A percentile compares a stretch with the other conserved stretches of the same genome.
Conservation (phyloP, 1,284 basidiomycete species). For the Cryptococcus sp. region DNA sequence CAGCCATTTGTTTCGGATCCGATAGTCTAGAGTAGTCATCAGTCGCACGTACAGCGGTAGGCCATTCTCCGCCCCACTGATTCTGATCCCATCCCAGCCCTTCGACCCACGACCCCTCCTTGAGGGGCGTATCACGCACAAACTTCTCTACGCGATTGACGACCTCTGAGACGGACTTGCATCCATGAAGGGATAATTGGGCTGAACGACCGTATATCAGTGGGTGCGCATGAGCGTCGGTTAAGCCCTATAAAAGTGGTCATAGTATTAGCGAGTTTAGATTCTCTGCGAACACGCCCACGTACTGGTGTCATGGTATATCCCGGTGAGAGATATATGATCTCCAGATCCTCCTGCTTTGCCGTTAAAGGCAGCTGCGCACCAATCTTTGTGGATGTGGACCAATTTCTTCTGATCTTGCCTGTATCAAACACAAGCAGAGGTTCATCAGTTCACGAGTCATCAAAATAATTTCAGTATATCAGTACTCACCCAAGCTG, state of each 20-base stretch:
- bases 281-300: neutral
- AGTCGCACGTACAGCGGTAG: conserved; percentile 65
- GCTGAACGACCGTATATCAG: conserved; percentile 55
- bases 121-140: conserved; percentile 50
- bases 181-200: conserved; percentile 65
- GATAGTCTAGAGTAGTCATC: neutral
- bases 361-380: conserved; percentile 2
- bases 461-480: neutral
- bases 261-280: no score
- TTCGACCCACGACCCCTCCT: conserved; percentile 66
- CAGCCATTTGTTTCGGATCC: neutral
- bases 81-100: conserved; percentile 96
- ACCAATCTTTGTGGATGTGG: neutral
- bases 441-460: neutral
- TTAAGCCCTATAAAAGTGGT: conserved; percentile 37
- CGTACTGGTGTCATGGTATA: conserved; percentile 47
- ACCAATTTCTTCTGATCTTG: conserved; percentile 22
- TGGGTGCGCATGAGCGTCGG: conserved; percentile 65
- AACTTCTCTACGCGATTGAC: conserved; percentile 66
- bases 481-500: conserved; percentile 55
- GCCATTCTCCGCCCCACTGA: conserved; percentile 63
- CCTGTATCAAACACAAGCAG: neutral
- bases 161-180: conserved; percentile 64
- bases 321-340: conserved; percentile 41
- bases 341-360: conserved; percentile 36